These are phyloP conservation scores for Cucurbita ficifolia DNA, from an alignment of 306 rosid genomes.

Conservation along the genomic window DNA sequence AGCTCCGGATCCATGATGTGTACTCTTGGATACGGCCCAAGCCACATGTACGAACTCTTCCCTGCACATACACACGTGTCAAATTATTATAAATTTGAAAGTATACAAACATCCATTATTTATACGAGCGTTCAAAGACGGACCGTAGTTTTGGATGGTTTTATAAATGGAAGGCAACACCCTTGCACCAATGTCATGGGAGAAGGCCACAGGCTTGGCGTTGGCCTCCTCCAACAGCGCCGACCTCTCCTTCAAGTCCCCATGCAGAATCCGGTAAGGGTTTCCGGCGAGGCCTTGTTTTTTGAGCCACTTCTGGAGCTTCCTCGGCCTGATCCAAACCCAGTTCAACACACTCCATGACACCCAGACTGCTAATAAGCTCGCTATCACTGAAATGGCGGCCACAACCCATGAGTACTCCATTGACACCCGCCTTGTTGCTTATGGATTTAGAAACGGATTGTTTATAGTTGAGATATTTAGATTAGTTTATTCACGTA, in stretches of 20 bases:
- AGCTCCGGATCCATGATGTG: neutral
- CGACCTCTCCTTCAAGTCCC: constrained; percentile 13
- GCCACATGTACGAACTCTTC: neutral
- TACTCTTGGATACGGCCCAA: neutral
- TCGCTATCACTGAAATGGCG: too few relatives aligned
- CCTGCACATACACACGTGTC: neutral
- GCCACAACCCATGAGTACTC: too few relatives aligned
- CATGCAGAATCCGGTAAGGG: constrained; percentile 14
- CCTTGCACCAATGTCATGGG: constrained; percentile 3
- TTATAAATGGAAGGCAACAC: neutral
- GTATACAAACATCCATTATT: too few relatives aligned
- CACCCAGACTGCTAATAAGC: too few relatives aligned
- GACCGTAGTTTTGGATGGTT: neutral
- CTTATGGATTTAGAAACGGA: too few relatives aligned
- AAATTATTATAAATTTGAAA: too few relatives aligned
- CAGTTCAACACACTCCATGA: neutral
- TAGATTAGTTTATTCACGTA: too few relatives aligned
- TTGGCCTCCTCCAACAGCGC: neutral
- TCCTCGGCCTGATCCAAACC: constrained; percentile 21
- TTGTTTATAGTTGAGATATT: too few relatives aligned
- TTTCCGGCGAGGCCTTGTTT: constrained; percentile 18
- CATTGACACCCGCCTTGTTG: too few relatives aligned
- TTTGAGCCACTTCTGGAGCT: constrained; percentile 11
- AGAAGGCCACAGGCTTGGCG: constrained; percentile 18
- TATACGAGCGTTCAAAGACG: too few relatives aligned